phyloP scores from a whole-genome alignment of 805 yeast species.

The Yarrowia keelungensis region DNA sequence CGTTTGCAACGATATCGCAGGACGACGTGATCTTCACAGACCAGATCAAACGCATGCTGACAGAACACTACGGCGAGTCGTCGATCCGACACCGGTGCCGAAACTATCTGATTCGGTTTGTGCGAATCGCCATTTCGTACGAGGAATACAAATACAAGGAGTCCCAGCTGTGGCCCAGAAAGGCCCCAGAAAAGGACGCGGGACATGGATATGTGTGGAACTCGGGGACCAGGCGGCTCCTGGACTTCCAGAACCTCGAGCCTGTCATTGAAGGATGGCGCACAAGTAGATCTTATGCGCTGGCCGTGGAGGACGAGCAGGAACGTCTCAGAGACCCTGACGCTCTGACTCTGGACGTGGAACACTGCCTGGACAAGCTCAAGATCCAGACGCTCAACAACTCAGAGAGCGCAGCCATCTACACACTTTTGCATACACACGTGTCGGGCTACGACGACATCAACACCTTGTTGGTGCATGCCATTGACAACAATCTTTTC shows the following conservation, averaged over 20 bases:
- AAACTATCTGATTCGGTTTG: conserved; percentile 45
- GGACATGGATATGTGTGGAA: conserved; percentile 49
- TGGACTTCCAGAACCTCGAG: conserved; percentile 44
- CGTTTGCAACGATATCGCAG: conserved; percentile 3
- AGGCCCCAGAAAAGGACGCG: conserved; percentile 41
- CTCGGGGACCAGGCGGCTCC: conserved; percentile 43
- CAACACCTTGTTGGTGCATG: conserved; percentile 45
- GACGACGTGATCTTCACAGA: conserved; percentile 46
- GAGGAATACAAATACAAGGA: conserved; percentile 46
- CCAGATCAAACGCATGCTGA: conserved; percentile 45
- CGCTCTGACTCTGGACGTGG: conserved; percentile 44
- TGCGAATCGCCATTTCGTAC: conserved; percentile 46
- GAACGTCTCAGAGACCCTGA: conserved; percentile 2
- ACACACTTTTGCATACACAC: conserved; percentile 43
- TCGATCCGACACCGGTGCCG: conserved; percentile 46
- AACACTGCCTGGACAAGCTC: conserved; percentile 47
- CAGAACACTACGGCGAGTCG: conserved; percentile 47
- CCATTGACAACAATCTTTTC: conserved; percentile 45
- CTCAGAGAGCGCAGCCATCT: conserved; percentile 46
- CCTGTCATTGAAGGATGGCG: conserved; percentile 49
- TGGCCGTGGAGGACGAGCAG: conserved; percentile 17
- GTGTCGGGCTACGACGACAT: conserved; percentile 47
- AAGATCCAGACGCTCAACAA: conserved; percentile 43
- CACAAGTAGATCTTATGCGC: conserved; percentile 41
- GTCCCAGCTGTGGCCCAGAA: conserved; percentile 43